phyloP scores from a whole-genome alignment of 768 basidiomycete genomes.

The Lentinula aciculospora region DNA sequence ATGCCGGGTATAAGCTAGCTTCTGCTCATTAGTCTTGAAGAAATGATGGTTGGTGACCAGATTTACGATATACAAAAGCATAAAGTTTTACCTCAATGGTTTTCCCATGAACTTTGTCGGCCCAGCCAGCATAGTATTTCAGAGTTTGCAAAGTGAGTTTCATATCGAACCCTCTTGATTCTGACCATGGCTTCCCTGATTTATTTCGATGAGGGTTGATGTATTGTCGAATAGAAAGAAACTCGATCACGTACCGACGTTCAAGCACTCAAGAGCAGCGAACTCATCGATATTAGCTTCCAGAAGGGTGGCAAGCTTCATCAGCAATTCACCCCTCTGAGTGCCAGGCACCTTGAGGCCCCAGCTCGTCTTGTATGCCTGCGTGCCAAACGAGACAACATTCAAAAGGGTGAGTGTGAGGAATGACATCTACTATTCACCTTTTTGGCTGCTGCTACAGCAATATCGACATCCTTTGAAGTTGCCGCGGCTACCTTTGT shows the following conservation, averaged over 20 bases:
- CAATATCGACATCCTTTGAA: constrained; percentile 57
- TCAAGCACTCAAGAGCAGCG: constrained; percentile 44
- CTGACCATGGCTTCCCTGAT: constrained; percentile 22
- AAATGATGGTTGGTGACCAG: neutral
- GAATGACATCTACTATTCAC: constrained; percentile 17
- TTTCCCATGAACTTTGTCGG: constrained; percentile 65
- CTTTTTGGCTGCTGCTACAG: constrained; percentile 53
- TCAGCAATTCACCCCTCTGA: constrained; percentile 33
- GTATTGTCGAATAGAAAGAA: neutral
- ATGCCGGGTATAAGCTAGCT: constrained; percentile 54
- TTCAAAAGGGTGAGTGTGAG: too few relatives aligned
- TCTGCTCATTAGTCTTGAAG: constrained; percentile 27
- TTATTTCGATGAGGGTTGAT: neutral
- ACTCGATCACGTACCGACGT: constrained; percentile 28
- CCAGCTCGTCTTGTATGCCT: constrained; percentile 37
- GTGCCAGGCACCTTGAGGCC: constrained; percentile 37
- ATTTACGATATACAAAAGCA: neutral
- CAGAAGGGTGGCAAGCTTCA: constrained; percentile 46
- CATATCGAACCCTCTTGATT: constrained; percentile 18
- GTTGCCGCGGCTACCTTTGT: constrained; percentile 49
- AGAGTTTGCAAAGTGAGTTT: constrained; percentile 29
- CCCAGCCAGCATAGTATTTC: constrained; percentile 72
- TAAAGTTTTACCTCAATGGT: constrained; percentile 35
- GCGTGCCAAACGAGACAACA: neutral
- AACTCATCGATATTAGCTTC: constrained; percentile 42